A percentile compares a stretch with the other conserved stretches of the same genome.
Evolutionary conservation across 2,329 filamentous ascomycete genomes (phyloP).

Genomic region (Tolypocladium guangdongense): DNA sequence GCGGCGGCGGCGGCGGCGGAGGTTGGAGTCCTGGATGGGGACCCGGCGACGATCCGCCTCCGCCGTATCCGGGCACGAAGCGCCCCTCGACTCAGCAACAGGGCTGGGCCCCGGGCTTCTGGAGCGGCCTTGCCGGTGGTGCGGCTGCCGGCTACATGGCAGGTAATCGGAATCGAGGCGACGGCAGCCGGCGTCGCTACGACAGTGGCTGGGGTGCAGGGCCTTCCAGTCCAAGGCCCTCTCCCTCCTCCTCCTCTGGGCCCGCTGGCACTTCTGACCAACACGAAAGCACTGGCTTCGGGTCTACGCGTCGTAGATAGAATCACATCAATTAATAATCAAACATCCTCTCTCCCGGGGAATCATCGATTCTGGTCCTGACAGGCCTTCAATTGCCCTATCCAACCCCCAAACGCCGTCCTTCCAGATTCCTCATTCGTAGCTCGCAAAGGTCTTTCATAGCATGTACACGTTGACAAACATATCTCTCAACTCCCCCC

Average conservation of each 20-base stretch:
- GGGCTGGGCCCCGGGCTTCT: slow-evolving; percentile 64
- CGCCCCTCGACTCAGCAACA: slow-evolving; percentile 19
- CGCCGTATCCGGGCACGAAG: slow-evolving; percentile 31
- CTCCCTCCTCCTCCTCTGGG: slow-evolving; percentile 20
- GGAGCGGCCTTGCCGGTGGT: slow-evolving; percentile 57
- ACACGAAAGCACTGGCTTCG: slow-evolving; percentile 63
- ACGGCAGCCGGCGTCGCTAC: slow-evolving; percentile 18
- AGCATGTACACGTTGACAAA: slow-evolving; percentile 11
- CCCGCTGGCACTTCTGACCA: slow-evolving; percentile 31
- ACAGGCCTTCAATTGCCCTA: slow-evolving; percentile 5
- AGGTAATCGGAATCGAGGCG: slow-evolving; percentile 33
- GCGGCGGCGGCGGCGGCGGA: slow-evolving; percentile 30
- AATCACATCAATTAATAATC: neutral
- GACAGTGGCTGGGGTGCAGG: slow-evolving; percentile 17
- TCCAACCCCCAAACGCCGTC: slow-evolving; percentile 9
- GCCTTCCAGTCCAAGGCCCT: slow-evolving; percentile 12
- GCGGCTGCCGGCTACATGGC: slow-evolving; percentile 59
- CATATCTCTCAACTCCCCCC: slow-evolving; percentile 3
- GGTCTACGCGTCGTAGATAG: slow-evolving; percentile 52
- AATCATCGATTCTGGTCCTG: neutral
- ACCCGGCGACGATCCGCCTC: slow-evolving; percentile 40
- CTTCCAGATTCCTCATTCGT: neutral
- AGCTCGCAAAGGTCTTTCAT: slow-evolving; percentile 3
- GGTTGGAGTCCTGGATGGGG: slow-evolving; percentile 27
- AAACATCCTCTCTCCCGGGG: neutral